Percentiles rank a stretch among this genome's conserved stretches.
phyloP scores from a whole-genome alignment of 768 basidiomycete genomes.

The Chalciporus chontae region DNA sequence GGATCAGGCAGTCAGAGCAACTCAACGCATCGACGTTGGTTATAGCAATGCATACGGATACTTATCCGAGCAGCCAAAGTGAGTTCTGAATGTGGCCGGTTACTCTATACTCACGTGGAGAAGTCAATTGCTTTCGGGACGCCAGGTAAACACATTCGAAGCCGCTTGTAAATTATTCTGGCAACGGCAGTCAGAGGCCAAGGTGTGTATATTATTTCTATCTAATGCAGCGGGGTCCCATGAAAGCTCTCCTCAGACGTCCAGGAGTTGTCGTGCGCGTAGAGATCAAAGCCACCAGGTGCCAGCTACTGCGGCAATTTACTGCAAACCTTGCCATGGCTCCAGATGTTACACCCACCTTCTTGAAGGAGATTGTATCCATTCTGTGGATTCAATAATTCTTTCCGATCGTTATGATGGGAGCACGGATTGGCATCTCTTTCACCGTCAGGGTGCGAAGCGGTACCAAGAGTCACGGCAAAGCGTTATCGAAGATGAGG shows the following conservation, averaged over 20 bases:
- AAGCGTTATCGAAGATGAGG: constrained; percentile 31
- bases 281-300: constrained; percentile 12
- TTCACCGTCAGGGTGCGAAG: constrained; percentile 23
- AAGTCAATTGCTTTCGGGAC: constrained; percentile 25
- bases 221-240: not conserved
- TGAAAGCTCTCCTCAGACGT: constrained; percentile 8
- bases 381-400: constrained; percentile 36
- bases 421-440: constrained; percentile 33
- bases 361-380: constrained; percentile 30
- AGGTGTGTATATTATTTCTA: constrained; percentile 8
- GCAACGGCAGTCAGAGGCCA: constrained; percentile 13
- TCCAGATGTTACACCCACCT: constrained; percentile 37
- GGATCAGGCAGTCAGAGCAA: constrained; percentile 33
- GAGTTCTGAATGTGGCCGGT: constrained; percentile 9
- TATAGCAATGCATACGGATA: constrained; percentile 8
- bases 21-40: constrained; percentile 16
- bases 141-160: constrained; percentile 28
- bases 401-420: constrained; percentile 13
- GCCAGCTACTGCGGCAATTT: constrained; percentile 20
- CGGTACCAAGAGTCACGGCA: constrained; percentile 14
- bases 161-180: constrained; percentile 29
- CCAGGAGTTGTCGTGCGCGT: constrained; percentile 21
- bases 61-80: constrained; percentile 21
- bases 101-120: constrained; percentile 5
- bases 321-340: constrained; percentile 37